These are phyloP conservation scores for Arctostaphylos glauca DNA, from an alignment of 148 eudicot genomes.

Conservation along the genomic window DNA sequence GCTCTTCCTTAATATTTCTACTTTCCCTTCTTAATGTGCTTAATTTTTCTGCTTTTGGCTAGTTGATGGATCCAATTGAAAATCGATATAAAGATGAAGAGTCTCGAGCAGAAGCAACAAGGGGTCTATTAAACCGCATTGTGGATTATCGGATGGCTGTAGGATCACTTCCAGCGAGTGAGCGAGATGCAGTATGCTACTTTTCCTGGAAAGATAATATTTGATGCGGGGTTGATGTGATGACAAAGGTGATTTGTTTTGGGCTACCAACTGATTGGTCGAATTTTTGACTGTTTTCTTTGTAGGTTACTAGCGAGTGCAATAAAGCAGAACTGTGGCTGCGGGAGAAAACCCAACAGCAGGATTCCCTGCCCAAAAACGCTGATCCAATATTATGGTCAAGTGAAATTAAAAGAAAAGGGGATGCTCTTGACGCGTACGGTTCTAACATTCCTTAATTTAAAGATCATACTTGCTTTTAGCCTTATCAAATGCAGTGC, in stretches of 20 bases:
- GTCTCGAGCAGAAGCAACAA: constrained; percentile 55
- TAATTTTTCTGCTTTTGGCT: constrained; percentile 14
- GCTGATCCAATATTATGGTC: constrained; percentile 63
- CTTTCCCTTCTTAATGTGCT: constrained; percentile 8
- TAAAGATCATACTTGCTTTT: not conserved
- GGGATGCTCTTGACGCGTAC: constrained; percentile 53
- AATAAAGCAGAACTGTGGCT: constrained; percentile 60
- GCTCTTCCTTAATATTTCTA: not conserved
- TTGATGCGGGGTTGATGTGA: not conserved
- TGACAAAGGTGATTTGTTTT: not conserved
- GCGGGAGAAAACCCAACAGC: constrained; percentile 43
- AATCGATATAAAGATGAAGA: constrained; percentile 71
- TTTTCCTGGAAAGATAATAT: not conserved
- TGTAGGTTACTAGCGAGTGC: constrained; percentile 67
- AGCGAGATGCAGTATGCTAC: constrained; percentile 62
- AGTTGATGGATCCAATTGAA: constrained; percentile 90
- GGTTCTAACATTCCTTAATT: constrained; percentile 8
- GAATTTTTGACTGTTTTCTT: constrained; percentile 16
- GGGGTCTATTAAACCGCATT: constrained; percentile 41
- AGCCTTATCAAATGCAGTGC: not conserved
- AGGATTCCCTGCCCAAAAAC: constrained; percentile 58
- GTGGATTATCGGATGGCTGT: constrained; percentile 40
- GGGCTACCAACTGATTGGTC: constrained; percentile 2
- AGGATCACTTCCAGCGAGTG: constrained; percentile 41
- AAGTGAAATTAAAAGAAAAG: constrained; percentile 39